Evolutionary conservation across 371 early-diverging fungal species (phyloP).

Genomic region (Mucor circinelloides): DNA sequence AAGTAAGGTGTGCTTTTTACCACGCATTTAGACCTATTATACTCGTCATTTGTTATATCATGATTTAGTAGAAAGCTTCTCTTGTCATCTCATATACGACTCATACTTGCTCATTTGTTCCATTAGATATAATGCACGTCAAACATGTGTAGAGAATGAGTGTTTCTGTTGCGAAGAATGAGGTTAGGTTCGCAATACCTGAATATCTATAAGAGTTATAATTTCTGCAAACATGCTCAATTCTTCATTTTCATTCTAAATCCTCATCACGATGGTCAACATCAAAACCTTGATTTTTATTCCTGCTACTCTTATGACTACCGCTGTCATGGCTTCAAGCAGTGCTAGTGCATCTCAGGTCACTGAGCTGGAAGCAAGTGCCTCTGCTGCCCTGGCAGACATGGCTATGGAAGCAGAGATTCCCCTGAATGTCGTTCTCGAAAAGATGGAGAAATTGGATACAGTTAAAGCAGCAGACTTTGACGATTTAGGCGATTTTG

Average conservation of each 20-base stretch:
- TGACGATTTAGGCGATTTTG: background rate
- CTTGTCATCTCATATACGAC: too few relatives aligned
- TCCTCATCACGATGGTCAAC: background rate
- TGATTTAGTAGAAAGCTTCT: too few relatives aligned
- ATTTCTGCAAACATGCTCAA: too few relatives aligned
- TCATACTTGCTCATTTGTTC: too few relatives aligned
- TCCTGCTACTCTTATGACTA: background rate
- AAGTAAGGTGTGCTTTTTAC: too few relatives aligned
- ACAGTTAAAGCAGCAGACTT: background rate
- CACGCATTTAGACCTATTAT: too few relatives aligned
- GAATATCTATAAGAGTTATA: too few relatives aligned
- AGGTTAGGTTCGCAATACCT: too few relatives aligned
- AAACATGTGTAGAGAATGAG: too few relatives aligned
- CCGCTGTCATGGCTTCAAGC: background rate
- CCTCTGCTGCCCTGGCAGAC: background rate
- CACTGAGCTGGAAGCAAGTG: background rate
- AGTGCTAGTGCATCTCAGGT: background rate
- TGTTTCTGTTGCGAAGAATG: too few relatives aligned
- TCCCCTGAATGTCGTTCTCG: background rate
- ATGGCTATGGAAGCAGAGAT: background rate
- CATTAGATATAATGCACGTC: too few relatives aligned
- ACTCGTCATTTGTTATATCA: too few relatives aligned
- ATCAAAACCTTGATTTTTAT: background rate
- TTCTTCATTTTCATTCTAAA: background rate
- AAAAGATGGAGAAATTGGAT: background rate